Evolutionary conservation across 345 rosid species (phyloP), one percentile per base, ranked within the genome.

Genomic region (Crucihimalaya himalaica): DNA sequence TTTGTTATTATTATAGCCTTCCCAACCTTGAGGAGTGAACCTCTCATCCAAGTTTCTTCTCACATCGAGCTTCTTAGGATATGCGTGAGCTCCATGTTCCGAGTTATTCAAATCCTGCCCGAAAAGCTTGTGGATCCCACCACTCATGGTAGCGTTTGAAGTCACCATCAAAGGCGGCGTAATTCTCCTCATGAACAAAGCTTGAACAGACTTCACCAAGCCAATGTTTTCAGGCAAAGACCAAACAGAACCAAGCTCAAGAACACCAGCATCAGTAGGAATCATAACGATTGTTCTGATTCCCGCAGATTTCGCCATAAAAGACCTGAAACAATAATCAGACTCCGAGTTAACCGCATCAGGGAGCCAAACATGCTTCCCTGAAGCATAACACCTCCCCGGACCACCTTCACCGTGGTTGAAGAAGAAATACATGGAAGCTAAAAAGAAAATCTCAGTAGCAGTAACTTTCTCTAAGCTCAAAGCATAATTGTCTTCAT

Each of bases 401-500:
- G 99, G 97, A 13, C 99, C 97, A 0, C 97, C 97, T 81, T 89
- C 87, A 25, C 94, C 99, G 2, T 78, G 79, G 5, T 89, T 97
- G 50, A 95, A 95, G n/a, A 87, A 90, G 81, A 95, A 95, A 80
- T 95, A 95, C 99, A 95, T 92, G 11, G 99, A 95, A 66, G 97
- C 91, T 42, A 95, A 77, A 75, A 87, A 95, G 83, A 92, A 86
- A 85, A 95, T 83, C 93, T 95, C 99, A 12, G 86, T 95, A 70
- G 91, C 90, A 20, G 99, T 95, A 58, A 95, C 97, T 46, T 87
- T 82, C 64, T 95, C 99, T 84, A 95, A 78, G 50, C 89, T 89
- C 20, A 89, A 70, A 39, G 97, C 93, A 67, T 88, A 87, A 66
- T 87, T 81, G 42, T 88, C 99, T 83, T 91, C 97, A 51, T 95